Percentiles rank a stretch among this genome's conserved stretches.
Evolutionary conservation across 2,329 filamentous ascomycete genomes (phyloP).

Genomic region (Ambrosiella xylebori): DNA sequence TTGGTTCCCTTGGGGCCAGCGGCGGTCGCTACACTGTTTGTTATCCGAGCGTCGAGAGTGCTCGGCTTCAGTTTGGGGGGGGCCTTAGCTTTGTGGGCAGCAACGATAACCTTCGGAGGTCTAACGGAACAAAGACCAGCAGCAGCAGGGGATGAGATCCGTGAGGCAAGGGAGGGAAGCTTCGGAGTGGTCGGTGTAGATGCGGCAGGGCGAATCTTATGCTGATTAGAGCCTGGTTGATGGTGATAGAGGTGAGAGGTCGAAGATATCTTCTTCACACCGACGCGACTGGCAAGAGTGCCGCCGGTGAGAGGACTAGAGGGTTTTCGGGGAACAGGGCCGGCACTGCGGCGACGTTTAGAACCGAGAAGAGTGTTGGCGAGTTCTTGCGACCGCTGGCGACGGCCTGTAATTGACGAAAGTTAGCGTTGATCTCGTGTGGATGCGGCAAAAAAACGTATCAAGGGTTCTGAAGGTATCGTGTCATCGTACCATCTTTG

Average conservation of each 20-base stretch:
- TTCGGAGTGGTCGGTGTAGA: background rate
- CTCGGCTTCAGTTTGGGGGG: slow-evolving; percentile 3
- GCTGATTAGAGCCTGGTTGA: background rate
- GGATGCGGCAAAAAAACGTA: background rate
- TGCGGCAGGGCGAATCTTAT: slow-evolving; percentile 1
- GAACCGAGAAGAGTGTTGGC: slow-evolving; percentile 52
- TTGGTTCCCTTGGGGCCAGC: slow-evolving; percentile 9
- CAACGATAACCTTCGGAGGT: slow-evolving; percentile 5
- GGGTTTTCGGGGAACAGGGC: slow-evolving; percentile 23
- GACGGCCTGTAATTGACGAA: slow-evolving; percentile 31
- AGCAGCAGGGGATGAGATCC: slow-evolving; percentile 10
- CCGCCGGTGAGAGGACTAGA: slow-evolving; percentile 24
- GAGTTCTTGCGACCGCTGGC: slow-evolving; percentile 54
- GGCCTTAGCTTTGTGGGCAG: background rate
- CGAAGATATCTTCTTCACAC: slow-evolving; percentile 47
- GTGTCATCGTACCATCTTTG: slow-evolving; percentile 26
- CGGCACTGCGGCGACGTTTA: slow-evolving; percentile 38
- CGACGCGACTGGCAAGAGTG: slow-evolving; percentile 53
- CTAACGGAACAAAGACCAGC: slow-evolving; percentile 7
- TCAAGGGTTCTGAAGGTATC: background rate
- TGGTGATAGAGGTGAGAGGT: background rate
- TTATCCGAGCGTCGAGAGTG: slow-evolving; percentile 7
- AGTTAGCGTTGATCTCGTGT: background rate
- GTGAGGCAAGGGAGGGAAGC: slow-evolving; percentile 8
- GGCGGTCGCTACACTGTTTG: slow-evolving; percentile 4